Conservation (phyloP, 768 basidiomycete species). For the Rhodosporidiobolus odoratus region DNA sequence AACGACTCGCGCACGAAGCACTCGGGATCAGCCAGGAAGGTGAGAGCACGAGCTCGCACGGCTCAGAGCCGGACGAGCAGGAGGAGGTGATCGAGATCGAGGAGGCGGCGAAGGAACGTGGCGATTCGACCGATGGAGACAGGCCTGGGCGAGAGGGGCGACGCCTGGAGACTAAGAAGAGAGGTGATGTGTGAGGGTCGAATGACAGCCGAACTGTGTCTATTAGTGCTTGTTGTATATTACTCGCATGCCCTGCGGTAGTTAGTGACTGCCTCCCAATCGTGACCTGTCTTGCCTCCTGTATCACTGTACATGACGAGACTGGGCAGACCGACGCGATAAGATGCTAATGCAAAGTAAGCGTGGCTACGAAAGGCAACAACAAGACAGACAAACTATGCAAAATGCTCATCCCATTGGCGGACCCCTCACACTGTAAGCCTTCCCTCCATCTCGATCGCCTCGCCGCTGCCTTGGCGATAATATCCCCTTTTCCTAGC, state of each 20-base stretch:
- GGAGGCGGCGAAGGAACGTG: not conserved
- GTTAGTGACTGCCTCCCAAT: no score
- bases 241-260: no score
- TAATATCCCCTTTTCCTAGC: slow-evolving; percentile 9
- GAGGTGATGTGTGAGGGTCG: no score
- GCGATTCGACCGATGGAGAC: no score
- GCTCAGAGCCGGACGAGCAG: not conserved
- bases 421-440: not conserved
- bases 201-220: no score
- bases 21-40: not conserved
- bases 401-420: not conserved
- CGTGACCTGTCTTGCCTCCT: no score
- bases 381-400: not conserved
- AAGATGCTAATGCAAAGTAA: not conserved
- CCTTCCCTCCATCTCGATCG: slow-evolving; percentile 11
- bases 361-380: not conserved
- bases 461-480: slow-evolving; percentile 1
- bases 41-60: no score
- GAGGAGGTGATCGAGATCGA: not conserved
- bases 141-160: no score
- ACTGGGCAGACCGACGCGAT: no score
- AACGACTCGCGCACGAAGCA: not conserved
- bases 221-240: no score
- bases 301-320: no score
- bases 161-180: no score